Evolutionary conservation across 1,284 basidiomycete genomes (phyloP).

Genomic region (Phlebopus sp.): DNA sequence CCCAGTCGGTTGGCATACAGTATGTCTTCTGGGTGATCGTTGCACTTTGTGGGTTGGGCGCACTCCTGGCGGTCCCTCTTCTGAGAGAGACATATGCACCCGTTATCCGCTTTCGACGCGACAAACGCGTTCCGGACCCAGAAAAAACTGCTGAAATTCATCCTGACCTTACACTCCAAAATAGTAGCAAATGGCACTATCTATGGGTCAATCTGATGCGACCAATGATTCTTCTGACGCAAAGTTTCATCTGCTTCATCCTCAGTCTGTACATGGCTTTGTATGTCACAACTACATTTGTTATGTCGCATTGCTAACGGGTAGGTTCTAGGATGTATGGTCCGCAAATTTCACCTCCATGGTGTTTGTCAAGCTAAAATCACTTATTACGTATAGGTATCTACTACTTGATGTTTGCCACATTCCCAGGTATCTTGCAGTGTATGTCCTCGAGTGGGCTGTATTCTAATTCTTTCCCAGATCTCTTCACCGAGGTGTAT

Average conservation of each 20-base stretch:
- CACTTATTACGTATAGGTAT: constrained; percentile 26
- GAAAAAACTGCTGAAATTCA: constrained; percentile 15
- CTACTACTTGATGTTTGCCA: constrained; percentile 68
- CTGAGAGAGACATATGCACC: constrained; percentile 39
- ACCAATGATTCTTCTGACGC: constrained; percentile 37
- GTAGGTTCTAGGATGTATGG: constrained; percentile 30
- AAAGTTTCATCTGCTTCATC: constrained; percentile 41
- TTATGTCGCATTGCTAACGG: background rate
- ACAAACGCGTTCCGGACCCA: constrained; percentile 13
- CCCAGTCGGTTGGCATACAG: constrained; percentile 31
- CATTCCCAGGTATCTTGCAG: constrained; percentile 34
- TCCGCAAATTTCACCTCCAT: constrained; percentile 5
- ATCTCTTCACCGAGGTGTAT: constrained; percentile 47
- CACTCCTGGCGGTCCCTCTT: constrained; percentile 31
- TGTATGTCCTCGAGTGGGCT: constrained; percentile 4
- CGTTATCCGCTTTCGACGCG: constrained; percentile 25
- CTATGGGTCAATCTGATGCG: constrained; percentile 35
- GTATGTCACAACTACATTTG: constrained; percentile 24
- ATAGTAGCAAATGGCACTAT: constrained; percentile 17
- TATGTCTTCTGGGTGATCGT: constrained; percentile 37
- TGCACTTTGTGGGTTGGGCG: constrained; percentile 25
- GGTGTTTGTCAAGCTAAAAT: constrained; percentile 14
- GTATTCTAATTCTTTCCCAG: constrained; percentile 26
- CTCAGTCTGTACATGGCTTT: constrained; percentile 40
- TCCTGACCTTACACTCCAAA: background rate